phyloP scores from a whole-genome alignment of 768 basidiomycete species.

The Hypholoma sublateritium region DNA sequence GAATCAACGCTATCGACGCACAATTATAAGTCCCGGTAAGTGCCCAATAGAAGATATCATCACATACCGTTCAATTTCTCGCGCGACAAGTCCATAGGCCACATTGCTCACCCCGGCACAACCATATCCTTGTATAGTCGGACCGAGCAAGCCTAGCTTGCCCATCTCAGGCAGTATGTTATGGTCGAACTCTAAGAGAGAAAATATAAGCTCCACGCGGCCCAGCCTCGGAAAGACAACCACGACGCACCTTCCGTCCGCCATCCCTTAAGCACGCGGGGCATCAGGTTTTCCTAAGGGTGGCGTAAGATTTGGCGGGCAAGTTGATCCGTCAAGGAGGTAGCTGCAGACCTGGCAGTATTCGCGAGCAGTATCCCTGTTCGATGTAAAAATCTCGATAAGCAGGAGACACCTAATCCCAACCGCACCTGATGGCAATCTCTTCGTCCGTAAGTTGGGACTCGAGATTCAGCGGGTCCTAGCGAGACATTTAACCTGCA shows the following conservation, averaged over 20 bases:
- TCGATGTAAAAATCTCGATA: constrained; percentile 1
- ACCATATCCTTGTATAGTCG: constrained; percentile 91
- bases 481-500: too few relatives aligned
- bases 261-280: constrained; percentile 89
- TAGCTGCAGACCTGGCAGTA: constrained; percentile 70
- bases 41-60: background rate
- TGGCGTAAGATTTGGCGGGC: background rate
- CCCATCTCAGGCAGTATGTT: constrained; percentile 90
- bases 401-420: constrained; percentile 12
- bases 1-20: constrained; percentile 77
- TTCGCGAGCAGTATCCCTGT: constrained; percentile 72
- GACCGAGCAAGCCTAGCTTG: constrained; percentile 83
- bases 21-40: background rate
- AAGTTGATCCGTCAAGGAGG: background rate
- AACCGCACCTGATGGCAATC: constrained; percentile 71
- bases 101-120: constrained; percentile 92
- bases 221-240: background rate
- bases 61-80: constrained; percentile 86
- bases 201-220: background rate
- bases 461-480: constrained; percentile 87
- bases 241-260: constrained; percentile 71
- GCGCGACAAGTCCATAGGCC: constrained; percentile 90
- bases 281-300: constrained; percentile 71
- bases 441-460: constrained; percentile 88
- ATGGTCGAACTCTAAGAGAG: constrained; percentile 65